These are phyloP conservation scores for Sarocladium oryzae DNA, from an alignment of 2,329 filamentous ascomycete species.

Conservation along the genomic window DNA sequence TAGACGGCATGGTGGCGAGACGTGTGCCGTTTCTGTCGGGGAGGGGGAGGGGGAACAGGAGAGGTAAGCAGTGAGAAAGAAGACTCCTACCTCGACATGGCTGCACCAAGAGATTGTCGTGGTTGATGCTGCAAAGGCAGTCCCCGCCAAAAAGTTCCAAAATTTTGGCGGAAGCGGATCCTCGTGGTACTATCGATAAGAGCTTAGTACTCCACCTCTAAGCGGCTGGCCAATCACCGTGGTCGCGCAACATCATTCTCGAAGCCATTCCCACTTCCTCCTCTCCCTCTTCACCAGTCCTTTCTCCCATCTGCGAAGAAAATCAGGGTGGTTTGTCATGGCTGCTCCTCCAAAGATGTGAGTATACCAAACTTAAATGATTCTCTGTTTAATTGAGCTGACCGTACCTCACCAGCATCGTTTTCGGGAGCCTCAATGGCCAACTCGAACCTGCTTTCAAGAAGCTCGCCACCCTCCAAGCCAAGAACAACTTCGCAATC, in stretches of 20 bases:
- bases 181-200: constrained; percentile 7
- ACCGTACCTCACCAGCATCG: constrained; percentile 47
- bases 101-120: background rate
- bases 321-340: constrained; percentile 26
- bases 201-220: constrained; percentile 10
- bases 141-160: constrained; percentile 15
- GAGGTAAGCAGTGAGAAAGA: constrained; percentile 10
- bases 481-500: constrained; percentile 83
- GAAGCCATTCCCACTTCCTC: constrained; percentile 8
- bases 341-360: constrained; percentile 41
- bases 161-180: constrained; percentile 10
- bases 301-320: background rate
- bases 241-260: constrained; percentile 25
- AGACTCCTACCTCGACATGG: constrained; percentile 2
- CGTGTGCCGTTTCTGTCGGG: constrained; percentile 14
- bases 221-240: constrained; percentile 24
- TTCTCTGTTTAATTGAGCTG: background rate
- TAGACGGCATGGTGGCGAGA: constrained; percentile 48
- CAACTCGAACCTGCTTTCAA: constrained; percentile 68
- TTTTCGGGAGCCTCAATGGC: constrained; percentile 78
- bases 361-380: constrained; percentile 13
- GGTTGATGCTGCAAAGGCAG: constrained; percentile 12
- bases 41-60: constrained; percentile 12
- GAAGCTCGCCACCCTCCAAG: constrained; percentile 73
- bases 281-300: background rate